A percentile compares a stretch with the other conserved stretches of the same genome.
Conservation (phyloP, 768 basidiomycete species). For the Amanita rubescens region DNA sequence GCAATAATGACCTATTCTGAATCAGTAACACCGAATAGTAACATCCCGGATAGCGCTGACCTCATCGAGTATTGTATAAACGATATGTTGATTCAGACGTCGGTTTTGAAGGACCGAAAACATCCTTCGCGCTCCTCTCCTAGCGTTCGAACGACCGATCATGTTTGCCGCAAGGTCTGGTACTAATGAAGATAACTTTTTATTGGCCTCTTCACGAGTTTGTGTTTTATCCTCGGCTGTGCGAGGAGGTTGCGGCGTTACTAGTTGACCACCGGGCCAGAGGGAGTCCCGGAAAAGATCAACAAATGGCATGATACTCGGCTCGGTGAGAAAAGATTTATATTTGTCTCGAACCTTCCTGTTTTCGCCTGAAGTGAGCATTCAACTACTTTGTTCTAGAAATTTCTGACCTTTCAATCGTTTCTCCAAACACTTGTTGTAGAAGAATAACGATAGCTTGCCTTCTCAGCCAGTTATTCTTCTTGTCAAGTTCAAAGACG, state of each 20-base stretch:
- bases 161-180: slow-evolving; percentile 96
- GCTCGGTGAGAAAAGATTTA: slow-evolving; percentile 55
- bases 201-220: slow-evolving; percentile 82
- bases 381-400: background rate
- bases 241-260: slow-evolving; percentile 52
- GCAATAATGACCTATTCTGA: slow-evolving; percentile 44
- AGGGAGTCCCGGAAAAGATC: slow-evolving; percentile 61
- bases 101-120: slow-evolving; percentile 93
- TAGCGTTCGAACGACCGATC: slow-evolving; percentile 95
- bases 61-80: slow-evolving; percentile 86
- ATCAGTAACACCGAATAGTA: background rate
- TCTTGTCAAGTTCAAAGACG: slow-evolving; percentile 91
- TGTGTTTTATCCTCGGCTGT: slow-evolving; percentile 72
- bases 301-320: slow-evolving; percentile 62
- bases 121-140: slow-evolving; percentile 85
- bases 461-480: slow-evolving; percentile 92
- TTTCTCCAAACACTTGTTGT: slow-evolving; percentile 92
- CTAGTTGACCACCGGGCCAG: slow-evolving; percentile 83
- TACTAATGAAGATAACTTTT: slow-evolving; percentile 84
- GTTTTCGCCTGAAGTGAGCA: background rate
- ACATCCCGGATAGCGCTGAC: slow-evolving; percentile 28
- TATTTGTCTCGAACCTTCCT: slow-evolving; percentile 87
- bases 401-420: slow-evolving; percentile 78
- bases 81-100: slow-evolving; percentile 90
- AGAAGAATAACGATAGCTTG: slow-evolving; percentile 96